phyloP scores from a whole-genome alignment of 2,329 filamentous ascomycete genomes.

The Pseudogymnoascus sp. region DNA sequence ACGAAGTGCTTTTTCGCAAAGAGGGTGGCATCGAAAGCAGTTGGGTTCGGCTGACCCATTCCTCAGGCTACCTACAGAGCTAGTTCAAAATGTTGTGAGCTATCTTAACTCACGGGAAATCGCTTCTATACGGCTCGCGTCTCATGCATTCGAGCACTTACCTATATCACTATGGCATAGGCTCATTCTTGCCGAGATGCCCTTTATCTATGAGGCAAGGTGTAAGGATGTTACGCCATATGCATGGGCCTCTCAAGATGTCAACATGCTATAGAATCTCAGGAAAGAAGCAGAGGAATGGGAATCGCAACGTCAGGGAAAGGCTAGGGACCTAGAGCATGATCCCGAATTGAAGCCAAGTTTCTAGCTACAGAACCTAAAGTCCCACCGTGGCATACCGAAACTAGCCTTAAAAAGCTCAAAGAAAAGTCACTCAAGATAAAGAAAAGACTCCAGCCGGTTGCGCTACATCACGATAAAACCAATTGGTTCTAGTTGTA shows the following conservation, averaged over 20 bases:
- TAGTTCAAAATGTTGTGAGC: slow-evolving; percentile 15
- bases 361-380: slow-evolving; percentile 5
- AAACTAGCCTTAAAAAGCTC: background rate
- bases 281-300: background rate
- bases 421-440: background rate
- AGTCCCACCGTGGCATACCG: background rate
- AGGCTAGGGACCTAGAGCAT: background rate
- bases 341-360: background rate
- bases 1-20: background rate
- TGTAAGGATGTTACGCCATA: slow-evolving; percentile 1
- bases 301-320: background rate
- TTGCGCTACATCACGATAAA: slow-evolving; percentile 9
- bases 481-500: slow-evolving; percentile 22
- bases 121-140: slow-evolving; percentile 18
- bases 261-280: background rate
- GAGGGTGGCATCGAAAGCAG: background rate
- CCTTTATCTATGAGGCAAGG: slow-evolving; percentile 22
- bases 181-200: slow-evolving; percentile 20
- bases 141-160: slow-evolving; percentile 18
- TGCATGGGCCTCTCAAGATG: background rate
- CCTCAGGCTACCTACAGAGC: slow-evolving; percentile 16
- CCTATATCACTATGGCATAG: slow-evolving; percentile 18
- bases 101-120: slow-evolving; percentile 19
- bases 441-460: background rate
- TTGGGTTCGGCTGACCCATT: slow-evolving; percentile 15